phyloP scores from a whole-genome alignment of 2,329 filamentous ascomycete genomes.

The Penicillium occitanis region DNA sequence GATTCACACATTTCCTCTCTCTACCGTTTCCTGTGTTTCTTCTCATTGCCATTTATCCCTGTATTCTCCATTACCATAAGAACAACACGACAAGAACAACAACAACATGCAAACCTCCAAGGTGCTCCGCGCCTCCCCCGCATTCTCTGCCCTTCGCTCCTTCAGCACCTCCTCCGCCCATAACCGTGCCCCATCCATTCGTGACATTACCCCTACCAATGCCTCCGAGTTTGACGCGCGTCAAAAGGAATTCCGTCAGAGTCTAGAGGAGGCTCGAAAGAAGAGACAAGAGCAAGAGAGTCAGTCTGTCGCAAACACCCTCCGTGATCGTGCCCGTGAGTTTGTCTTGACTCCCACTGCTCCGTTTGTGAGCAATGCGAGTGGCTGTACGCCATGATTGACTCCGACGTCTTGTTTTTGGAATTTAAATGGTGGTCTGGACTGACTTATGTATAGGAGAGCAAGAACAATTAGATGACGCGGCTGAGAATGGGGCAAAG shows the following conservation, averaged over 20 bases:
- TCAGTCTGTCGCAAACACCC: constrained; percentile 58
- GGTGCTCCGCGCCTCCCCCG: constrained; percentile 50
- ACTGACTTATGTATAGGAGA: constrained; percentile 59
- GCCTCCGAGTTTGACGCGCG: constrained; percentile 75
- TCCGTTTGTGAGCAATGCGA: constrained; percentile 49
- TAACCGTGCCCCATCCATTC: constrained; percentile 69
- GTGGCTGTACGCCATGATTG: constrained; percentile 33
- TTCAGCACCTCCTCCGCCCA: constrained; percentile 57
- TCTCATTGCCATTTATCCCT: neutral
- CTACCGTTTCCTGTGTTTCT: neutral
- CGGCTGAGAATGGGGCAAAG: constrained; percentile 58
- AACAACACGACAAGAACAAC: neutral
- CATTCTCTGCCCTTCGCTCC: constrained; percentile 54
- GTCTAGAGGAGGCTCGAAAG: constrained; percentile 72
- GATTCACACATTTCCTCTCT: neutral
- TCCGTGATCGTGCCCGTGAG: constrained; percentile 38
- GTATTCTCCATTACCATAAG: neutral
- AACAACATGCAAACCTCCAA: constrained; percentile 47
- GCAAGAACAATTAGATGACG: constrained; percentile 60
- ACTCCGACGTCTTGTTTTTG: constrained; percentile 31
- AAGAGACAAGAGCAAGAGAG: constrained; percentile 79
- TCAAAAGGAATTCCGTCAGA: constrained; percentile 83
- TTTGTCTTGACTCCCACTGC: constrained; percentile 44
- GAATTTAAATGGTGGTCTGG: constrained; percentile 45
- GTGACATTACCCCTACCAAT: constrained; percentile 74